Evolutionary conservation across 2,329 filamentous ascomycete genomes (phyloP), one percentile per base, ranked within the genome.

Genomic region (Chaetomium sp.): DNA sequence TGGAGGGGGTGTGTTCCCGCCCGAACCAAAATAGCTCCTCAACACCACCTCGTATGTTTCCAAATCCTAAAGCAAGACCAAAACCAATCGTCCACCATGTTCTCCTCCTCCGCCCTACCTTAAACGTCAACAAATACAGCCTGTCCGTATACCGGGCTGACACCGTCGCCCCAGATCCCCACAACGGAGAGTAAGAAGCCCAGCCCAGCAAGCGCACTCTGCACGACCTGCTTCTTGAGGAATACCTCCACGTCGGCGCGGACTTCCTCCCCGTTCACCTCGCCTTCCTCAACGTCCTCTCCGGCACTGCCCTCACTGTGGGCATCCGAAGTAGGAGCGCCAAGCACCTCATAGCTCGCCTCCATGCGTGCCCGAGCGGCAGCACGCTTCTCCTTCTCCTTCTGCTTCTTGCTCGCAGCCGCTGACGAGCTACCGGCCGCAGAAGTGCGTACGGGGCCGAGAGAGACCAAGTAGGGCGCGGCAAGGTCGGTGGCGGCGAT

Each of bases 331-430:
- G 66, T 69, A 7, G 14, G 57, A 45, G 38, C 42, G 32, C 55
- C 55, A 6, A 87, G 73, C 8, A 87, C 80, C 71, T 89, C 86
- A 71, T 87, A 89, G 76, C 82, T 88, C 46, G 82, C 79, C 69
- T 90, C 86, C 76, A 88, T 80, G 59, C 76, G 76, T 58, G 71
- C 66, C 59, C 73, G 66, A 4, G 59, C 43, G 37, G 64, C 60
- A 32, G 66, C 59, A 12, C 59, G 61, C 47, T 63, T 55, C 58
- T 62, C 58, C 37, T 56, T 54, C 35, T 55, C 46, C 44, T 57
- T 58, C 49, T 58, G 49, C 45, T 55, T 54, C 33, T 19, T n/a
- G 33, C 14, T 32, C 6, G 27, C 32, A 7, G 45, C 36, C 34
- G 60, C 45, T n/a, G 66, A 56, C 58, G 67, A 32, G 64, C 62